These are phyloP conservation scores for Leptographium lundbergii DNA, from an alignment of 2,329 filamentous ascomycete species.

Conservation along the genomic window DNA sequence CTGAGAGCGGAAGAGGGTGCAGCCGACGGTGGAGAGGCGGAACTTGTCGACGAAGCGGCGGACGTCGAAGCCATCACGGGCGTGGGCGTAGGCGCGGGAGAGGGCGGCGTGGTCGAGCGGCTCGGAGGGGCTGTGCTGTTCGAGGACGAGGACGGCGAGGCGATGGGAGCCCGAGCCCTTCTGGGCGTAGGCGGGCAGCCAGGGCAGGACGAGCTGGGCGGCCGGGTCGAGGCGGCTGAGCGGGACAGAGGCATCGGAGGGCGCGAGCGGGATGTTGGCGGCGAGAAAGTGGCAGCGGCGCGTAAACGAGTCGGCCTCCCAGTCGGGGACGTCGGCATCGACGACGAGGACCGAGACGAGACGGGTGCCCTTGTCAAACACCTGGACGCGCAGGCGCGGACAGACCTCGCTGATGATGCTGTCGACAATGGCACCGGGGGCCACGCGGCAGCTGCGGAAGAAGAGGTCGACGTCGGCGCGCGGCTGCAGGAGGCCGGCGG, in stretches of 20 bases:
- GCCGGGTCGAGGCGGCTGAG: constrained; percentile 46
- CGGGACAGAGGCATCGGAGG: constrained; percentile 46
- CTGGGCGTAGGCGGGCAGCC: constrained; percentile 76
- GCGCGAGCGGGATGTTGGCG: constrained; percentile 43
- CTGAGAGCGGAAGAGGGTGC: constrained; percentile 73
- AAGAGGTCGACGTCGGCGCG: constrained; percentile 68
- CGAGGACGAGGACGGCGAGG: constrained; percentile 67
- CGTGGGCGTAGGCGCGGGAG: constrained; percentile 26
- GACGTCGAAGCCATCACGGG: constrained; percentile 58
- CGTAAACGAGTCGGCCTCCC: constrained; percentile 61
- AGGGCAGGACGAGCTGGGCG: constrained; percentile 60
- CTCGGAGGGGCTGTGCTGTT: constrained; percentile 43
- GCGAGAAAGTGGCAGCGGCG: constrained; percentile 83
- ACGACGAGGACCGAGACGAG: constrained; percentile 76
- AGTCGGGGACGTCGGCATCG: constrained; percentile 79
- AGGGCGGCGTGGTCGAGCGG: constrained; percentile 43
- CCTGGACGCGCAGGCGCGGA: constrained; percentile 69
- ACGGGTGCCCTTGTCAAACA: constrained; percentile 70
- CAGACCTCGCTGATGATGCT: constrained; percentile 59
- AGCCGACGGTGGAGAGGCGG: constrained; percentile 60
- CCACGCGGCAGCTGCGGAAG: constrained; percentile 58
- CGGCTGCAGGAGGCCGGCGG: constrained; percentile 53
- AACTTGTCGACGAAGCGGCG: constrained; percentile 63
- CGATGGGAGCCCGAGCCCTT: constrained; percentile 90
- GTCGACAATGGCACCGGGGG: constrained; percentile 68